Conservation (phyloP, 73 alveolate genomes). For the Paramecium tetraurelia region DNA sequence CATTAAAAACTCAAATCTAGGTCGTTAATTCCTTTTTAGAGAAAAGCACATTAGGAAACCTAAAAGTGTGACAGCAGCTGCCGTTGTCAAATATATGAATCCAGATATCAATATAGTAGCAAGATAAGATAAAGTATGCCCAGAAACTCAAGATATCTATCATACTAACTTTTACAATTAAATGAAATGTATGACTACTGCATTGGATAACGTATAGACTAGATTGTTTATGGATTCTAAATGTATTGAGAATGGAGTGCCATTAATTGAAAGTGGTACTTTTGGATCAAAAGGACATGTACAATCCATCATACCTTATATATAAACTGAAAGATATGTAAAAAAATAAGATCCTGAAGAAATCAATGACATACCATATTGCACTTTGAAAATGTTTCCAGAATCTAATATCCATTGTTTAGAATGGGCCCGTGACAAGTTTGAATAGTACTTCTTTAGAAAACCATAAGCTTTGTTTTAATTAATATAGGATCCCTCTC, state of each 20-base stretch:
- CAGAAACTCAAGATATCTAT: slow-evolving; percentile 93
- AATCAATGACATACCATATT: slow-evolving; percentile 89
- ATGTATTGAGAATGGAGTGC: slow-evolving; percentile 95
- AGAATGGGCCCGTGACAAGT: slow-evolving; percentile 98
- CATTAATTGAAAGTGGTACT: slow-evolving; percentile 97
- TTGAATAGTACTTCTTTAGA: slow-evolving; percentile 78
- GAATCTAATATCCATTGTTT: slow-evolving; percentile 97
- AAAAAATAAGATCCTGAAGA: slow-evolving; percentile 89
- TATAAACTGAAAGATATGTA: slow-evolving; percentile 90
- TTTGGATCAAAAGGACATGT: slow-evolving; percentile 93
- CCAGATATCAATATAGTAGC: slow-evolving; percentile 75
- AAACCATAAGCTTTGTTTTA: slow-evolving; percentile 77
- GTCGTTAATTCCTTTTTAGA: slow-evolving; percentile 97
- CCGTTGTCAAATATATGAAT: slow-evolving; percentile 88
- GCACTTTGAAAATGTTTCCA: slow-evolving; percentile 98
- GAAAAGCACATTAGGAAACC: slow-evolving; percentile 72
- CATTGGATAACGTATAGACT: slow-evolving; percentile 97
- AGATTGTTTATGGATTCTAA: slow-evolving; percentile 95
- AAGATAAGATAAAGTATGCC: slow-evolving; percentile 89
- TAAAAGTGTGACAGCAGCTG: slow-evolving; percentile 89
- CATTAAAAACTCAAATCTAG: slow-evolving; percentile 96
- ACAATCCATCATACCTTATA: slow-evolving; percentile 83
- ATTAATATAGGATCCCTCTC: slow-evolving; percentile 69
- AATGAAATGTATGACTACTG: slow-evolving; percentile 91
- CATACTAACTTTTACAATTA: slow-evolving; percentile 93